Evolutionary conservation across 768 basidiomycete genomes (phyloP), one percentile per base, ranked within the genome.

Genomic region (Amanita inopinata): DNA sequence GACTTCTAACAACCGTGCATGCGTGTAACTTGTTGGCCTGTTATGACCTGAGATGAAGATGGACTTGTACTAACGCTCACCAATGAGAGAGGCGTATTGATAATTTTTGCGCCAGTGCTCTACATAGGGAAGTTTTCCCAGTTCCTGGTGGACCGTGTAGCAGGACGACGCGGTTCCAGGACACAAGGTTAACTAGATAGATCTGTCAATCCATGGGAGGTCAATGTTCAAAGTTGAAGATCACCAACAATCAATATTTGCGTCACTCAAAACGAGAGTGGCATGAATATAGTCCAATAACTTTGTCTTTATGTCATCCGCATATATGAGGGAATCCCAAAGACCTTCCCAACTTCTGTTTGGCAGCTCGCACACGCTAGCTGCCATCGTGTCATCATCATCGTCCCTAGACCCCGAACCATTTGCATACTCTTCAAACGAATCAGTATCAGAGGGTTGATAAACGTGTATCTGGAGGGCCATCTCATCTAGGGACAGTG

Each of bases 131-230:
- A 0, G 96, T 98, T 65, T 99, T 98, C 9, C 96, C 94, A 1
- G 96, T 97, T 0, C 96, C 96, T 1, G 96, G 96, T 17, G 96
- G 96, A 0, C 96, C 96, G 56, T 98, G 93, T 10, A 99, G 67
- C 5, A 99, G 66, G 1, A 97, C 86, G 10, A 99, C 83, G 2
- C 94, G 79, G 56, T 97, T 98, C 92, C 93, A 97, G 0, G 89
- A 82, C 8, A 98, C 79, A 27, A 98, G 70, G 54, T 98, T 94
- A 61, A 79, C 86, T 88, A 45, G 2, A 38, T n/a, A 25, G 24
- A n/a, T n/a, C n/a, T n/a, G n/a, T n/a, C n/a, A n/a, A n/a, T n/a
- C n/a, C n/a, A n/a, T n/a, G n/a, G n/a, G 30, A 28, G 17, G 54
- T 39, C 40, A 28, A 45, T 46, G 34, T 40, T 19, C 9, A 1